Evolutionary conservation across 1,284 basidiomycete species (phyloP), one percentile per base, ranked within the genome.

Genomic region (Naganishia liquefaciens): DNA sequence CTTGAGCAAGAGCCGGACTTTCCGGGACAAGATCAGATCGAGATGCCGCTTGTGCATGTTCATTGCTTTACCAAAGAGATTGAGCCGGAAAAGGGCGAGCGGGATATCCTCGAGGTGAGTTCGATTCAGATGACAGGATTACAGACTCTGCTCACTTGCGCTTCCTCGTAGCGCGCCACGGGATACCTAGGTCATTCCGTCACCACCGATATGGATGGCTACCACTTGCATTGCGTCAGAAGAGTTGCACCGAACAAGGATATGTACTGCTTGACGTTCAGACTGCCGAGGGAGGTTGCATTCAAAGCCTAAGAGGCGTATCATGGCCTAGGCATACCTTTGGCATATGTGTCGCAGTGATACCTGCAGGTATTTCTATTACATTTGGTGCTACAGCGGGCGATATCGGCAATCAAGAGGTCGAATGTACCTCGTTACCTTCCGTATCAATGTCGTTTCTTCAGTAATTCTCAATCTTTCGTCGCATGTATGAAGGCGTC

Each of bases 201-300:
- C 66, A 80, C 80, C 11, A 79, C 81, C 17, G 83, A 85, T n/a
- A 79, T 83, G 33, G 76, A 78, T 1, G 79, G 77, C 5, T 80
- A 80, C 66, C 60, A 76, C 37, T 78, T 94, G 15, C 88, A 93
- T 73, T 83, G 88, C 70, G 95, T 99, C 39, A 86, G 96, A 54
- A 88, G 89, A 15, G 95, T 99, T 9, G 93, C 95, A 2, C 96
- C 96, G 3, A 91, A 88, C 80, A 99, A 99, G 80, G 90, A 95
- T 73, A 99, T 99, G 96, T 99, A 96, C 79, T 96, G 96, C 79
- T 85, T 99, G 62, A 89, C 88, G 73, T 99, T 99, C 82, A 82
- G 88, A 53, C 83, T 98, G 25, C 91, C 93, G 21, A 60, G 68
- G 15, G 71, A 80, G 65, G 79, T 82, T 4, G 79, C 80, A 9